These are phyloP conservation scores for Dipteronia dyeriana DNA, from an alignment of 345 rosid species.

Conservation along the genomic window DNA sequence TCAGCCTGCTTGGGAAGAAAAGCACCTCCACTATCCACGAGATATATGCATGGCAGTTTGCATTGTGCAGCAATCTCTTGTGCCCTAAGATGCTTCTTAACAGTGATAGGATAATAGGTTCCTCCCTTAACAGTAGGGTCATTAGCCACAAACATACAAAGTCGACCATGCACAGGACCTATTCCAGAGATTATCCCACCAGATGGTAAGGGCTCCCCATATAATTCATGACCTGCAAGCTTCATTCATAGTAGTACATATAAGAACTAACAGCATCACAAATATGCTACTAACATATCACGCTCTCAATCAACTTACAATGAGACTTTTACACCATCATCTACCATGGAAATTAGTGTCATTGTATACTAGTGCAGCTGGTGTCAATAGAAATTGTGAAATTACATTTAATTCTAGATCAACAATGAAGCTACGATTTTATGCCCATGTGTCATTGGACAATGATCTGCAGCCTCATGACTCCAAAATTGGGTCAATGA, in stretches of 20 bases:
- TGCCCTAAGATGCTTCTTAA: slow-evolving; percentile 95
- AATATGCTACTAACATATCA: not conserved
- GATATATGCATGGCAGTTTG: slow-evolving; percentile 85
- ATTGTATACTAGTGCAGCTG: not conserved
- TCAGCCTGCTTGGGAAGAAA: slow-evolving; percentile 96
- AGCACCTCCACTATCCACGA: slow-evolving; percentile 97
- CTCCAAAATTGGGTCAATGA: not conserved
- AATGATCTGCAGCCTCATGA: not conserved
- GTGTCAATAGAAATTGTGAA: not conserved
- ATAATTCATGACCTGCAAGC: slow-evolving; percentile 97
- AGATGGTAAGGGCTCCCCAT: slow-evolving; percentile 79
- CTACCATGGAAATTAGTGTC: not conserved
- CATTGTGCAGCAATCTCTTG: slow-evolving; percentile 94
- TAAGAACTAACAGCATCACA: slow-evolving; percentile 36
- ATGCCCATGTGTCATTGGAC: not conserved
- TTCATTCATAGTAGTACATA: slow-evolving; percentile 40
- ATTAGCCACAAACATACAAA: slow-evolving; percentile 95
- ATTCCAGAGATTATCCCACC: slow-evolving; percentile 90
- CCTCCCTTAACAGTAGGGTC: slow-evolving; percentile 99
- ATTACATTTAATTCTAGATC: not conserved
- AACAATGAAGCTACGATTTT: not conserved
- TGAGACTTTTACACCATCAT: not conserved
- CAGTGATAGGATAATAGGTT: slow-evolving; percentile 89
- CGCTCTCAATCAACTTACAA: not conserved
- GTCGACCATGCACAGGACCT: slow-evolving; percentile 88